A percentile compares a stretch with the other conserved stretches of the same genome.
phyloP scores from a whole-genome alignment of 805 yeast genomes.

The Saccharomycopsis microspora region DNA sequence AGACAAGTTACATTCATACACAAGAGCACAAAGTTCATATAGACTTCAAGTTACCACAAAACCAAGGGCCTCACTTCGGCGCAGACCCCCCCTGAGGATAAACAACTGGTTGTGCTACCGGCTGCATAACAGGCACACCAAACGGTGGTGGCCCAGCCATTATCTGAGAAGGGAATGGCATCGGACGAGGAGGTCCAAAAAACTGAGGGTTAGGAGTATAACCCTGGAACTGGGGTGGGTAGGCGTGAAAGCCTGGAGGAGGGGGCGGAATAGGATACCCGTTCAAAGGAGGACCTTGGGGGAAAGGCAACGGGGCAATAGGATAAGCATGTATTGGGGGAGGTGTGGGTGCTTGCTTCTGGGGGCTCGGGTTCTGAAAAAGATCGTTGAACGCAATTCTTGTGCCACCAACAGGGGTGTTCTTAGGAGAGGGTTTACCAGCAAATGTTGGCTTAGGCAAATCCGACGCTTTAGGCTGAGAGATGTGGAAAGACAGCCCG shows the following conservation, averaged over 20 bases:
- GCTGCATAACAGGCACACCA: no score
- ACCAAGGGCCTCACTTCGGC: no score
- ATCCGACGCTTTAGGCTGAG: constrained; percentile 14
- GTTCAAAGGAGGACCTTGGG: not conserved
- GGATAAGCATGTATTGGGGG: not conserved
- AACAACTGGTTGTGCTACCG: no score
- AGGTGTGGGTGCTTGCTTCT: not conserved
- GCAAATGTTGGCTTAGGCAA: constrained; percentile 15
- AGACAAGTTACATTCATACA: no score
- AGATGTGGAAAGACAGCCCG: constrained; percentile 13
- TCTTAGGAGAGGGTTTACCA: not conserved
- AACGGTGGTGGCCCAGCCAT: no score
- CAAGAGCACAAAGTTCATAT: no score
- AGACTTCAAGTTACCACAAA: no score
- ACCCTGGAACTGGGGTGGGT: not conserved
- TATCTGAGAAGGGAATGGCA: not conserved
- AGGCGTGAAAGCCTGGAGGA: not conserved
- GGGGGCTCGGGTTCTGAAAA: not conserved
- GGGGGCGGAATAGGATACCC: not conserved
- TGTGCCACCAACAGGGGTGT: not conserved
- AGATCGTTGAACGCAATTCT: not conserved
- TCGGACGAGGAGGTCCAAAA: not conserved
- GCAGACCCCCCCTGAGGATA: no score
- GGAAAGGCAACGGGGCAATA: not conserved
- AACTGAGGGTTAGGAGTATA: not conserved